Conservation (phyloP, 495 filamentous ascomycete species). For the Cairneyella variabilis region DNA sequence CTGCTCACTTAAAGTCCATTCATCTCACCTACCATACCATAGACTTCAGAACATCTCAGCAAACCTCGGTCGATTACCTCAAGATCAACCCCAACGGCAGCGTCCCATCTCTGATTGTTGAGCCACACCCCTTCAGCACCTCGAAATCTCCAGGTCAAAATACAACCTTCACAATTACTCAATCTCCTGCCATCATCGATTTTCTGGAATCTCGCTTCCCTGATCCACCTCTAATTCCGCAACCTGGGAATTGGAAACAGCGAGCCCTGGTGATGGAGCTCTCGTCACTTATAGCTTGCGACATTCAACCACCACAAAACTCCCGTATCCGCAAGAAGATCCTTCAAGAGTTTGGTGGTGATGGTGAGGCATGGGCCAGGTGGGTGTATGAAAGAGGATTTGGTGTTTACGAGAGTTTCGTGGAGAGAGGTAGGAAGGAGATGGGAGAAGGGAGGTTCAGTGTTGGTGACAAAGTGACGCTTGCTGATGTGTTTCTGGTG, state of each 20-base stretch:
- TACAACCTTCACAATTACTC: slow-evolving; percentile 3
- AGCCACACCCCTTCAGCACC: background rate
- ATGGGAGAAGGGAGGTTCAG: background rate
- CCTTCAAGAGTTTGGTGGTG: background rate
- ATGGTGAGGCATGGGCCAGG: background rate
- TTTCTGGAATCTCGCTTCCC: slow-evolving; percentile 3
- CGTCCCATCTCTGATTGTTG: slow-evolving; percentile 2
- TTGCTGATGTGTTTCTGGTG: slow-evolving; percentile 8
- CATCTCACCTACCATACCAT: slow-evolving; percentile 5
- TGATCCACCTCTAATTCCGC: background rate
- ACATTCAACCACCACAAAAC: slow-evolving; percentile 10
- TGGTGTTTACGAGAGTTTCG: slow-evolving; percentile 1
- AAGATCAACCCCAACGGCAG: slow-evolving; percentile 2
- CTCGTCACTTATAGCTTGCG: background rate
- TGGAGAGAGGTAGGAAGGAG: background rate
- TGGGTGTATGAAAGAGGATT: slow-evolving; percentile 8
- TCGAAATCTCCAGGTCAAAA: no score
- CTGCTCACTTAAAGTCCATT: slow-evolving; percentile 8
- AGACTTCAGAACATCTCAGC: background rate
- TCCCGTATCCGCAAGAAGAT: slow-evolving; percentile 3
- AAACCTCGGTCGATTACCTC: background rate
- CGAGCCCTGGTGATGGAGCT: background rate
- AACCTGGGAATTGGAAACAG: background rate
- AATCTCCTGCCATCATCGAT: slow-evolving; percentile 11
- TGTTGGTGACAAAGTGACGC: background rate